Evolutionary conservation across 129 eudicot species (phyloP), one percentile per base, ranked within the genome.

Genomic region (Saussurea involucrata): DNA sequence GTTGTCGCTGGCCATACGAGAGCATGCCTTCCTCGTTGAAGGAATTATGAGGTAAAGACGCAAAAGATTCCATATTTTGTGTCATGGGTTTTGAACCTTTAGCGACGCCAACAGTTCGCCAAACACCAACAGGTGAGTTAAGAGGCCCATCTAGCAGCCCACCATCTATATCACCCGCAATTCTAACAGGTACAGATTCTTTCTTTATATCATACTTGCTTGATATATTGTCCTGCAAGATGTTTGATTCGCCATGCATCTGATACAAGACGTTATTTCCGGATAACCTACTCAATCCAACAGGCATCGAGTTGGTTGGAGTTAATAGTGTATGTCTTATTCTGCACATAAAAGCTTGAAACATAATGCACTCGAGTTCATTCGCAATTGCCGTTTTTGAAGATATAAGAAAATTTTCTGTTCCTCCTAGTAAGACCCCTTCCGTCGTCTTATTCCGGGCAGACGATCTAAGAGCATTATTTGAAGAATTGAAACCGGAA

Each of bases 311-410:
- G 81, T 71, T 81, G 80, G 88, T 63, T 22, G 89, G 81, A 70
- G 87, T 76, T 72, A 86, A 57, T 33, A 95, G 67, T 8, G 91
- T 83, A 72, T 95, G 97, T 46, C 99, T 80, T 71, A 90, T 87
- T 81, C 80, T 88, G 73, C 99, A 95, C 99, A 95, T 92, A 85
- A 82, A 91, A 55, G 96, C 91, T 82, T 95, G 99, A 84, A 91
- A 92, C 87, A 84, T 82, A 58, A 86, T 78, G 86, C 99, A 95
- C 69, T 92, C 99, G 31, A 92, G 81, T 81, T 92, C 99, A 75
- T 87, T 88, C 1, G 99, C 99, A 73, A 90, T 86, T 44, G 83
- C 88, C 29, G 90, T 89, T 74, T 85, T 88, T 25, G 78, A 64
- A 5, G 96, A 87, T 29, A 83, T 53, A 11, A 83, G 81, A 36